Evolutionary conservation across 129 eudicot species (phyloP).

Genomic region (Saussurea involucrata): DNA sequence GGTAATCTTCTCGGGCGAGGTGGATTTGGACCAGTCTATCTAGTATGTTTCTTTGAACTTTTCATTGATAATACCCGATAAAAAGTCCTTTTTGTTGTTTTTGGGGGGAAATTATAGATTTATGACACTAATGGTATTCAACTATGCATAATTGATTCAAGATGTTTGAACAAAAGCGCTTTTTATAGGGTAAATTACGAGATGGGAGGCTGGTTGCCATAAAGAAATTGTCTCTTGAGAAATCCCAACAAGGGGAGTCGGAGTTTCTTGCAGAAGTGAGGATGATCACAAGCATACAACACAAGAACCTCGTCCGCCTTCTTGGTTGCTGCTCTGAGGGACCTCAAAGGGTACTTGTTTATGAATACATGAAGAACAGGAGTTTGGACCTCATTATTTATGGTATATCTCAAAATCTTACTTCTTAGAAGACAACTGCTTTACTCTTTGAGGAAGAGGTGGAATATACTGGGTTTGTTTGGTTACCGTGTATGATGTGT

Average conservation of each 20-base stretch:
- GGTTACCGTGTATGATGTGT: not conserved
- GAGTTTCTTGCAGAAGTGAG: conserved; percentile 71
- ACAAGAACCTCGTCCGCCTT: conserved; percentile 74
- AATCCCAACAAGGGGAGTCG: conserved; percentile 70
- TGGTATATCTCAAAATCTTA: conserved; percentile 30
- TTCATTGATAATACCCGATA: not conserved
- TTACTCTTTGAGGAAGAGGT: not conserved
- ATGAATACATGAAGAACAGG: conserved; percentile 72
- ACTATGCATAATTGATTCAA: not conserved
- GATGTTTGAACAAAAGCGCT: not conserved
- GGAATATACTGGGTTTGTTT: not conserved
- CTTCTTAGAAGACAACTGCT: too few species aligned
- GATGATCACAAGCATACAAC: conserved; percentile 81
- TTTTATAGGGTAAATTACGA: conserved; percentile 55
- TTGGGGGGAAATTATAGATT: not conserved
- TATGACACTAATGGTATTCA: not conserved
- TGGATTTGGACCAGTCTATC: conserved; percentile 75
- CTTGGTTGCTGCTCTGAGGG: conserved; percentile 78
- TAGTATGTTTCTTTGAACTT: conserved; percentile 29
- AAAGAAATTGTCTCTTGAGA: conserved; percentile 50
- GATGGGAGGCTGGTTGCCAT: conserved; percentile 68
- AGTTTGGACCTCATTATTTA: conserved; percentile 59
- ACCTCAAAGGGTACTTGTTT: conserved; percentile 64
- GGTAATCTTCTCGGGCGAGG: conserved; percentile 68
- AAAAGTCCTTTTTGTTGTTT: not conserved